Evolutionary conservation across 2,329 filamentous ascomycete species (phyloP).

Genomic region (Penicillium digitatum): DNA sequence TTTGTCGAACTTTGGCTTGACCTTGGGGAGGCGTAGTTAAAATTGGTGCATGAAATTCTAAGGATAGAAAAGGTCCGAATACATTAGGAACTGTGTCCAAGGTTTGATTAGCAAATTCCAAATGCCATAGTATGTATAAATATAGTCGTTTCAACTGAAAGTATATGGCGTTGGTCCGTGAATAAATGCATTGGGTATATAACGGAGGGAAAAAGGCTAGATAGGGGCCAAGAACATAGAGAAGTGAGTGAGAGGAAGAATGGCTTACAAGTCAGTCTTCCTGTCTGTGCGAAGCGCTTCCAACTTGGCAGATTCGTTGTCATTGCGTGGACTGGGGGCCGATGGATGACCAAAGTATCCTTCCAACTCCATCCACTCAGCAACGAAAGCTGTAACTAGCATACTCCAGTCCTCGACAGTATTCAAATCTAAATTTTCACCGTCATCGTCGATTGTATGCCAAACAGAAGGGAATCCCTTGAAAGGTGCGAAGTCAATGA

Average conservation of each 20-base stretch:
- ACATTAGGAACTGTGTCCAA: neutral
- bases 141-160: neutral
- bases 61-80: neutral
- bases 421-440: constrained; percentile 72
- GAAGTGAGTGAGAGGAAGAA: constrained; percentile 14
- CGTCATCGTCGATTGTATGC: constrained; percentile 83
- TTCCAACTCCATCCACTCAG: constrained; percentile 88
- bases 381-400: constrained; percentile 76
- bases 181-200: constrained; percentile 14
- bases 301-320: constrained; percentile 8
- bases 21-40: neutral
- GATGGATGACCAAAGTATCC: constrained; percentile 44
- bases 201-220: neutral
- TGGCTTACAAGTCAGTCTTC: constrained; percentile 44
- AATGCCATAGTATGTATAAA: neutral
- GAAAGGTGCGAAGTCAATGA: constrained; percentile 67
- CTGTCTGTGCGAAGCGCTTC: constrained; percentile 17
- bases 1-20: neutral
- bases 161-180: neutral
- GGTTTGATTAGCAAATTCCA: constrained; percentile 2
- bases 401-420: constrained; percentile 84
- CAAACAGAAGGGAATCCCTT: constrained; percentile 70
- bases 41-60: neutral
- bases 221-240: neutral
- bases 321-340: neutral